Evolutionary conservation across 2,329 filamentous ascomycete genomes (phyloP).

Genomic region (Fusarium staphyleae): DNA sequence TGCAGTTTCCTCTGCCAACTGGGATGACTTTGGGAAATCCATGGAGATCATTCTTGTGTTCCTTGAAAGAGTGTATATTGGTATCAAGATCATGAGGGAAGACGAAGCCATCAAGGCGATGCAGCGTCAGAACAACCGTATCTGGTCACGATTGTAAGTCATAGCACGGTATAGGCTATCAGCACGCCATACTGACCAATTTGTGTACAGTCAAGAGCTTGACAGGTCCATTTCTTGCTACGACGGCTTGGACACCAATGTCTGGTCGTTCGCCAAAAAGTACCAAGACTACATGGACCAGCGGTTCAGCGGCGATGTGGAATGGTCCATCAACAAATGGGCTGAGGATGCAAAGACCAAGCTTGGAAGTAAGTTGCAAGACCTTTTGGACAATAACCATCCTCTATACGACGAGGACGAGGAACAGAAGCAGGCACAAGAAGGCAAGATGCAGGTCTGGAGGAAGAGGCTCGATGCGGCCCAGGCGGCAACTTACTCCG

Average conservation of each 20-base stretch:
- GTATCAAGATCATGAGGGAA: slow-evolving; percentile 11
- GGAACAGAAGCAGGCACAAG: too few species aligned
- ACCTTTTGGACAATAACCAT: too few species aligned
- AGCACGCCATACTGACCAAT: too few species aligned
- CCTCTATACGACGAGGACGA: too few species aligned
- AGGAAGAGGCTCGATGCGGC: too few species aligned
- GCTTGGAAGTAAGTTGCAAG: too few species aligned
- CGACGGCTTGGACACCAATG: not conserved
- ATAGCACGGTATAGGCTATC: too few species aligned
- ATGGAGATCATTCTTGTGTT: not conserved
- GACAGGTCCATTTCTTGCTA: slow-evolving; percentile 6
- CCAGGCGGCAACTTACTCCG: too few species aligned
- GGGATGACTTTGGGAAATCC: not conserved
- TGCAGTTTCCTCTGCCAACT: not conserved
- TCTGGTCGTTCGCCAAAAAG: slow-evolving; percentile 19
- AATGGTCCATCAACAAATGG: slow-evolving; percentile 12
- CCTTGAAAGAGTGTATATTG: slow-evolving; percentile 9
- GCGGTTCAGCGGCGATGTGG: not conserved
- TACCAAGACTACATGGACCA: slow-evolving; percentile 6
- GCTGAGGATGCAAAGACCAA: too few species aligned
- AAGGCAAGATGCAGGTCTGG: too few species aligned
- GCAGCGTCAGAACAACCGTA: slow-evolving; percentile 6
- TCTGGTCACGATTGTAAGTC: slow-evolving; percentile 8
- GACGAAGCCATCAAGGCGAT: not conserved
- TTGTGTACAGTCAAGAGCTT: too few species aligned